Conservation (phyloP, 1,284 basidiomycete genomes). For the Ceratobasidium sp. region DNA sequence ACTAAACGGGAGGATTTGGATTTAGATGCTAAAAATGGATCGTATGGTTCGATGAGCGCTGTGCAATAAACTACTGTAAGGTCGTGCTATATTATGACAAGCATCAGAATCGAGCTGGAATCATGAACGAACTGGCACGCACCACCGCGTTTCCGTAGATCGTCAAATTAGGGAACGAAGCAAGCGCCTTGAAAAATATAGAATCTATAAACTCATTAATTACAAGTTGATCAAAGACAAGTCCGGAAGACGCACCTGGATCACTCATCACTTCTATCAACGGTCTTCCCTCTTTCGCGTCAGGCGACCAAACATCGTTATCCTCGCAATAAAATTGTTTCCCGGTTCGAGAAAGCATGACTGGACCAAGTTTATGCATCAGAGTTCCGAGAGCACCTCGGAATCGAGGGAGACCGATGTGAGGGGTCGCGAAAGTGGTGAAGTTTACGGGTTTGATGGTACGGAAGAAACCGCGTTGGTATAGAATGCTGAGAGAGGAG, state of each 20-base stretch:
- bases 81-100: conserved; percentile 71
- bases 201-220: conserved; percentile 63
- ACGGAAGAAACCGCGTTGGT: conserved; percentile 78
- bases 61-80: conserved; percentile 86
- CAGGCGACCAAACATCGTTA: conserved; percentile 65
- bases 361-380: conserved; percentile 74
- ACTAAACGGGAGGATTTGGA: conserved; percentile 66
- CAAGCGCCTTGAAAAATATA: conserved; percentile 82
- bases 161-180: conserved; percentile 75
- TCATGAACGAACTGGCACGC: conserved; percentile 30
- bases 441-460: conserved; percentile 80
- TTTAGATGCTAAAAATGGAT: conserved; percentile 74
- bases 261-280: conserved; percentile 89
- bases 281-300: conserved; percentile 71
- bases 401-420: conserved; percentile 68
- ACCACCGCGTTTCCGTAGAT: conserved; percentile 89
- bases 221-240: not conserved
- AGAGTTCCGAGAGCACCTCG: conserved; percentile 73
- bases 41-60: conserved; percentile 76
- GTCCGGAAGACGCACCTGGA: conserved; percentile 67
- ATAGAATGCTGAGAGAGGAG: conserved; percentile 65
- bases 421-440: conserved; percentile 85
- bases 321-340: conserved; percentile 84
- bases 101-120: not conserved
- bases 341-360: conserved; percentile 83